Evolutionary conservation across 2,329 filamentous ascomycete species (phyloP).

Genomic region (Graphilbum fragrans): DNA sequence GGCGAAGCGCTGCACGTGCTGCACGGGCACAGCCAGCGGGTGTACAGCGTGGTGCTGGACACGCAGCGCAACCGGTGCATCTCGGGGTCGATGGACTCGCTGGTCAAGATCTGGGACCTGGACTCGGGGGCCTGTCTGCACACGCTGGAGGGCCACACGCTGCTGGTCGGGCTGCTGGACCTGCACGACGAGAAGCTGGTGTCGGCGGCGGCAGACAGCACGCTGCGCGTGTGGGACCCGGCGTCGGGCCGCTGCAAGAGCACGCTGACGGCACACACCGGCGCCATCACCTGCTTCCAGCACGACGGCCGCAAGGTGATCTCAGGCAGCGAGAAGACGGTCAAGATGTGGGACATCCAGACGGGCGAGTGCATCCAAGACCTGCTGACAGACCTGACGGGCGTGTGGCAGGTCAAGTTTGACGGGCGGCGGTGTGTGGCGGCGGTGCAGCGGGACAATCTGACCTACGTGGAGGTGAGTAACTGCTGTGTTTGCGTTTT

Average conservation of each 20-base stretch:
- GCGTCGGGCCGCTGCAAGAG: conserved; percentile 84
- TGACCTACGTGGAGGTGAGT: conserved; percentile 94
- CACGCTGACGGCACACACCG: conserved; percentile 84
- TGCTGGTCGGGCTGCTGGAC: conserved; percentile 85
- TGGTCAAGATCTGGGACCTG: conserved; percentile 96
- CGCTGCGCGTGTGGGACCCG: conserved; percentile 92
- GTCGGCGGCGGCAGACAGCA: conserved; percentile 90
- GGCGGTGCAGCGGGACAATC: conserved; percentile 80
- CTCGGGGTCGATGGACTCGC: conserved; percentile 95
- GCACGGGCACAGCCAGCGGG: conserved; percentile 80
- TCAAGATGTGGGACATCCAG: conserved; percentile 97
- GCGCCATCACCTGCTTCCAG: conserved; percentile 97
- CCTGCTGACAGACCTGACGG: conserved; percentile 80
- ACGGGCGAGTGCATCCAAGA: conserved; percentile 89
- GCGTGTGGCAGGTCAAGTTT: conserved; percentile 99
- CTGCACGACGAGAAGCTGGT: conserved; percentile 82
- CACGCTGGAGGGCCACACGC: conserved; percentile 84
- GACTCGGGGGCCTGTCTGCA: conserved; percentile 74
- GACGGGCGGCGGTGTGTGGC: conserved; percentile 91
- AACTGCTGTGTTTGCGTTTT: neutral
- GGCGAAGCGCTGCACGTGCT: conserved; percentile 78
- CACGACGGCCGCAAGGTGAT: conserved; percentile 96
- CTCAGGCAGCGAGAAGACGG: conserved; percentile 82
- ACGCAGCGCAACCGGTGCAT: conserved; percentile 89
- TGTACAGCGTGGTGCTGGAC: conserved; percentile 94